Conservation (phyloP, 805 yeast genomes). For the Saccharomycopsis sp. region DNA sequence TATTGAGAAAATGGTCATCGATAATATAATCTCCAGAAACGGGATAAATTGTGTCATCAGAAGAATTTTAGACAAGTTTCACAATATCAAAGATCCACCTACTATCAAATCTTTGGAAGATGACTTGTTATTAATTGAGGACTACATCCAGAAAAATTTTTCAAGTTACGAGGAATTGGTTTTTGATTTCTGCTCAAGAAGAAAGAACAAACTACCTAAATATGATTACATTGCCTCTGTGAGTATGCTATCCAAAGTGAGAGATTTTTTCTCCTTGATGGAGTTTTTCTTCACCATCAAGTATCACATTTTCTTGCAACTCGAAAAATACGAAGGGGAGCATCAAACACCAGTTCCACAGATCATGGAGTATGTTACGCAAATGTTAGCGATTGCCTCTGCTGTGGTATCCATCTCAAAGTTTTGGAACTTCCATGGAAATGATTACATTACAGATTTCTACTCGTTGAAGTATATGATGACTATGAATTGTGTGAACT, state of each 20-base stretch:
- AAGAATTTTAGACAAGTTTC: slow-evolving; percentile 23
- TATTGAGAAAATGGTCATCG: slow-evolving; percentile 15
- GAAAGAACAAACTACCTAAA: background rate
- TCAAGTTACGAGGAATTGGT: slow-evolving; percentile 2
- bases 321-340: slow-evolving; percentile 7
- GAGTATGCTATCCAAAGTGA: background rate
- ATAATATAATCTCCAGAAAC: slow-evolving; percentile 5
- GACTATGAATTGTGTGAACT: background rate
- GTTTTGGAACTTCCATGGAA: slow-evolving; percentile 15
- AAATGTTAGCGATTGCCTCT: background rate
- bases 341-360: no score
- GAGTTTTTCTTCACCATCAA: slow-evolving; percentile 13
- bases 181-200: slow-evolving; percentile 5
- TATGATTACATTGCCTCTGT: slow-evolving; percentile 8
- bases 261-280: slow-evolving; percentile 1
- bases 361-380: slow-evolving; percentile 2
- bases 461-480: slow-evolving; percentile 9
- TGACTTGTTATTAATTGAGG: slow-evolving; percentile 18
- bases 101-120: slow-evolving; percentile 23
- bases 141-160: slow-evolving; percentile 1
- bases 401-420: slow-evolving; percentile 5
- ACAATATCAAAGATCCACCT: slow-evolving; percentile 22
- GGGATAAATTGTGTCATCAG: slow-evolving; percentile 9
- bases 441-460: slow-evolving; percentile 9
- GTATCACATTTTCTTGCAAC: slow-evolving; percentile 11